Base-by-base conservation (phyloP, 768 basidiomycete genomes). In the Tulasnella sp. region DNA sequence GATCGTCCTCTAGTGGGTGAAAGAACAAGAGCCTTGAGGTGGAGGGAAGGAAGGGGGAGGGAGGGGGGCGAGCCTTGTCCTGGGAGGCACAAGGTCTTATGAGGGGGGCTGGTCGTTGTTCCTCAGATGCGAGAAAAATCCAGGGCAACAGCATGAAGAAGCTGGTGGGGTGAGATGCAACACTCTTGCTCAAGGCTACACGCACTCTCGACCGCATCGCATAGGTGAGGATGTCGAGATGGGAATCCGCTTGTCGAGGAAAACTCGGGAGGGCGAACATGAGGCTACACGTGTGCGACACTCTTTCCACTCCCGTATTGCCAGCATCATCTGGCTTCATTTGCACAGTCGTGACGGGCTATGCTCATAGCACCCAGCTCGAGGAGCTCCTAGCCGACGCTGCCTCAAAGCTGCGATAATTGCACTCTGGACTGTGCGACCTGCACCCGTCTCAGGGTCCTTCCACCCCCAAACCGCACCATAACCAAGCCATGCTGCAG, bases 111-210 rank as follows among this genome's bases (percentile, higher is more conserved):
- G 60, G 20, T 22, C 11, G n/a, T 64, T 64, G 60, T 64, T 64
- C 60, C n/a, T 8, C n/a, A 31, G n/a, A 28, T 28, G 60, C 60
- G 60, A 64, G 60, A 31, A 64, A 64, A 31, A 64, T 64, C 60
- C 60, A 64, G 60, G 60, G 24, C 60, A 64, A 64, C n/a, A 58
- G 28, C 60, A 9, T 7, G 31, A 20, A 48, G 46, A 48, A 50
- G 48, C 48, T 64, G 24, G n/a, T 64, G 60, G 60, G 60, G 60
- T 64, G 60, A 64, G 60, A 64, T 64, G 24, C 24, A 64, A 64
- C 60, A 64, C 60, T 64, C 60, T 64, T 64, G 60, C 60, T 64
- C 60, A 64, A 64, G 60, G 60, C n/a, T 64, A 64, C 60, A 64
- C 60, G 60, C 60, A 64, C 60, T 64, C 60, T 64, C 60, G 12